Evolutionary conservation across 176 grass and related monocot species (phyloP), one percentile per base, ranked within the genome.

Genomic region (Musa troglodytarum): DNA sequence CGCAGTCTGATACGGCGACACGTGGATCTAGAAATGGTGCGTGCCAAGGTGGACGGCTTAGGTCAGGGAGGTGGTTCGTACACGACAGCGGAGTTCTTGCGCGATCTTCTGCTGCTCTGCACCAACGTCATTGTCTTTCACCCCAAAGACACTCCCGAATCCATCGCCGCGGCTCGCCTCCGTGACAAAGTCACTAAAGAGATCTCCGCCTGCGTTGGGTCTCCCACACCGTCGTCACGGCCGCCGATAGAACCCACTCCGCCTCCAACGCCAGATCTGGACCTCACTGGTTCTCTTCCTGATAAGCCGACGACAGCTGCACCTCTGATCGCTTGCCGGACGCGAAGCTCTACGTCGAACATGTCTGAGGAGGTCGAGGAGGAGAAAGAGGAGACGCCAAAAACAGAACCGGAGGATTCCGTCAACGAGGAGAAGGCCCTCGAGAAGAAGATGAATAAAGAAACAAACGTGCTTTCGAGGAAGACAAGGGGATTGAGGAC

Each of bases 51-150:
- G 77, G 87, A 84, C 0, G 12, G 22, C 50, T 49, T 65, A 10
- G 61, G 73, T 23, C 54, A 21, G 78, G 54, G 55, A 12, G 52
- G 63, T 11, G 34, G 19, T 52, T 52, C 43, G 34, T 90, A 90
- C 63, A 20, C 82, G 2, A 77, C 79, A 2, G 34, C 79, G n/a
- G 89, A 96, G 79, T 86, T 96, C 83, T 92, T 87, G 78, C 92
- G 81, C 49, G 89, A 96, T 68, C 58, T 96, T 52, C 65, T 96
- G 1, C 87, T 96, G 53, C 93, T 92, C 63, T 92, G 85, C 77
- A 57, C 54, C 26, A 96, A 96, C 74, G 89, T 85, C 13, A 34
- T 86, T 56, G 82, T 96, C 79, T 96, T 90, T 87, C 92, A 75
- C 81, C 89, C 89, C 71, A 85, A 23, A 29, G 75, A 63, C 50